Base-by-base conservation (phyloP, 345 rosid genomes). In the Gynandropsis gynandra region DNA sequence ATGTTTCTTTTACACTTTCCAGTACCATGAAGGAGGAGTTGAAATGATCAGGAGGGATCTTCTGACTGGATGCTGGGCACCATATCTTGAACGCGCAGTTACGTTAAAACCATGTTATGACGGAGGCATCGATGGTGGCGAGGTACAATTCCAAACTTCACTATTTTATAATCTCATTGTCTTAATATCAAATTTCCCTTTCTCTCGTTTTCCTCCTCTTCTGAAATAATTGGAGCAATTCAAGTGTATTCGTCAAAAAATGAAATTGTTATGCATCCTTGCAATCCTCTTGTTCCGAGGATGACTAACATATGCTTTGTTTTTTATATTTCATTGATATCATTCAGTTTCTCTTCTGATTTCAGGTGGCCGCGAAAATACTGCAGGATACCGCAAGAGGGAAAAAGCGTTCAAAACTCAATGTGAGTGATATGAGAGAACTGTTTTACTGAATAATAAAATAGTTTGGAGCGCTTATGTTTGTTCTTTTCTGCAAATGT, bases 31-130 rank as follows among this genome's bases (percentile, higher is more conserved):
- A 66, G 69, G 82, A 54, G 97, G 97, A 42, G 97, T 89, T 62
- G 97, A 89, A 83, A 89, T 89, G 95, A 89, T 85, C 52, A 79
- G 93, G 67, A 80, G 95, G 60, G 97, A 89, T 72, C 74, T 89
- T 55, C 87, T 85, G 34, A 71, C 74, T 43, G 95, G 97, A 52
- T 87, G 82, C 33, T 89, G 95, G 97, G 71, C 74, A 34, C 95
- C 97, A 45, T 85, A 89, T 67, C 89, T 89, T 46, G 97, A 89
- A 70, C 89, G 79, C 50, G 97, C 97, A 6, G 64, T 85, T 52
- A 82, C 85, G 66, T 66, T 85, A 69, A 79, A 76, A 64, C 95
- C 97, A 40, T 79, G 87, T 74, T 89, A 82, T 33, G 77, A 80
- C 62, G 93, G 85, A 20, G 87, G 89, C 58, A 70, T 60, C 46